Evolutionary conservation across 164 flowering plant genomes (phyloP).

Genomic region (Nymphaea colorata): DNA sequence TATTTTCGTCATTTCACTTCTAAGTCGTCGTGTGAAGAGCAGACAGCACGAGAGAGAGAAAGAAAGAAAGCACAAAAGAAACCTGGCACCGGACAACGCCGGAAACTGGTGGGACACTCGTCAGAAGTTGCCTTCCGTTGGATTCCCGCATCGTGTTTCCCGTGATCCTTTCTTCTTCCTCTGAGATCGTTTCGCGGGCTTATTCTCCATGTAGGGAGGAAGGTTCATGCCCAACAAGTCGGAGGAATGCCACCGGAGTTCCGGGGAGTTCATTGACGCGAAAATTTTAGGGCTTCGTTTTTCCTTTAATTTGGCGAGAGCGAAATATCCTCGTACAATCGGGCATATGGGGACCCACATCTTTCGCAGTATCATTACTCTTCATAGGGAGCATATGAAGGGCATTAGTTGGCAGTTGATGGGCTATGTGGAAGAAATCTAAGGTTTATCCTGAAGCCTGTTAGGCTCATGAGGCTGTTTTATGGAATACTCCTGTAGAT

Average conservation of each 20-base stretch:
- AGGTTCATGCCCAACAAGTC: background rate
- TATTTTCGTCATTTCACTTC: too few relatives aligned
- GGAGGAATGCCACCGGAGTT: background rate
- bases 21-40: too few relatives aligned
- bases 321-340: background rate
- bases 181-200: too few relatives aligned
- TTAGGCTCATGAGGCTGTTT: background rate
- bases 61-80: too few relatives aligned
- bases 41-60: too few relatives aligned
- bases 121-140: too few relatives aligned
- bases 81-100: too few relatives aligned
- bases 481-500: background rate
- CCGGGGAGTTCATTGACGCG: background rate
- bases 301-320: background rate
- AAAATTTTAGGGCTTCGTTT: background rate
- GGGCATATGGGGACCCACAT: background rate
- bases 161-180: too few relatives aligned
- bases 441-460: background rate
- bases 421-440: background rate
- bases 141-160: too few relatives aligned
- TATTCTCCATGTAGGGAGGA: too few relatives aligned
- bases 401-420: background rate
- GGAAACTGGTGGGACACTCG: too few relatives aligned
- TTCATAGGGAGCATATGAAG: background rate
- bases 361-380: background rate